Conservation (phyloP, 2,329 filamentous ascomycete species). For the Mariannaea elegans region DNA sequence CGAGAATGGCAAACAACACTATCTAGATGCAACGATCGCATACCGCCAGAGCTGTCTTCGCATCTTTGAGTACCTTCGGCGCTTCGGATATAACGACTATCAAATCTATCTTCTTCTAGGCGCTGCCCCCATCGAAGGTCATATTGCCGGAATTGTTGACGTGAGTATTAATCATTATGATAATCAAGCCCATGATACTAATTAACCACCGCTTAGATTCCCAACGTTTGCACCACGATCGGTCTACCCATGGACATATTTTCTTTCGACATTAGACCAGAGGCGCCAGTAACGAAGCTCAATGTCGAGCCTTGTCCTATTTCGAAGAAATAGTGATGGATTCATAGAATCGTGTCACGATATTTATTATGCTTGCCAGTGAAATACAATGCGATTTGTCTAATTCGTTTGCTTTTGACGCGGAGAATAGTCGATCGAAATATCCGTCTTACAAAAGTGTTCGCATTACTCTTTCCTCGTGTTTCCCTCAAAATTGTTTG, state of each 20-base stretch:
- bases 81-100: conserved; percentile 66
- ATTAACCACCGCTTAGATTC: conserved; percentile 57
- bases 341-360: too few relatives aligned
- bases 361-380: neutral
- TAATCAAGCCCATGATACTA: neutral
- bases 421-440: conserved; percentile 4
- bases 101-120: conserved; percentile 88
- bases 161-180: conserved; percentile 15
- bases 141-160: conserved; percentile 89
- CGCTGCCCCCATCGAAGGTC: conserved; percentile 87
- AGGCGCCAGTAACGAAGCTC: conserved; percentile 52
- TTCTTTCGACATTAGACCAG: conserved; percentile 87
- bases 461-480: neutral
- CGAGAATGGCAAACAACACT: conserved; percentile 88
- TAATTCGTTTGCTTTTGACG: neutral
- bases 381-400: neutral
- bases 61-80: conserved; percentile 48
- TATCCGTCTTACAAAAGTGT: conserved; percentile 1
- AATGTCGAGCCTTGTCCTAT: conserved; percentile 41
- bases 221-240: conserved; percentile 89
- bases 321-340: conserved; percentile 10
- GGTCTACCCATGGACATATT: conserved; percentile 94
- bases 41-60: conserved; percentile 83
- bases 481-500: conserved; percentile 3
- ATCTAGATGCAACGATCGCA: conserved; percentile 84